Evolutionary conservation across 495 filamentous ascomycete species (phyloP), one percentile per base, ranked within the genome.

Genomic region (Aspergillus cavernicola): DNA sequence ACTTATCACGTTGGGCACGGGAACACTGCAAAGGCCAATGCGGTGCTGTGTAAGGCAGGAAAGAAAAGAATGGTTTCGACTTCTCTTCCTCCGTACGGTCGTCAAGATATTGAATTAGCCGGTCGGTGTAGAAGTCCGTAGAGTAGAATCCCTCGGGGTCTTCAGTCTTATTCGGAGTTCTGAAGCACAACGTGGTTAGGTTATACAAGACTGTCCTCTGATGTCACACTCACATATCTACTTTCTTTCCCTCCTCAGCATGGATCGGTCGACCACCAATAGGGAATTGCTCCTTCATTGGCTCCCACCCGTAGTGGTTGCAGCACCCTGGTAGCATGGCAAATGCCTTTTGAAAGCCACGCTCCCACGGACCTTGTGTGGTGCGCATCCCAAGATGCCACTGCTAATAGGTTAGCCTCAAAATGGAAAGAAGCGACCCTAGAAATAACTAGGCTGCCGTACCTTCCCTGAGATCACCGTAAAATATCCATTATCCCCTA

Each of bases 391-490:
- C 75, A 10, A 80, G 59, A 62, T 82, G 78, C 61, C 61, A 52
- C 45, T 60, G 13, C 5, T 19, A 5, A 36, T 22, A 9, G 8
- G 38, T 41, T 7, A 41, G 20, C 38, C 6, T 28, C 9, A 38
- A 3, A 39, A 7, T 15, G 11, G 10, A 39, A 19, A 39, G 15
- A 19, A n/a, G n/a, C n/a, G n/a, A n/a, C n/a, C n/a, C n/a, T n/a
- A n/a, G n/a, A n/a, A n/a, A n/a, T n/a, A n/a, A n/a, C n/a, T n/a
- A 13, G 16, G n/a, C 3, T 49, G 9, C 24, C 48, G 24, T 43
- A 63, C 76, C 74, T 82, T 82, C 0, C 79, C 79, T 12, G 72
- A 68, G 64, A 81, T 75, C n/a, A 75, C 29, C 2, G 80, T 83
- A 15, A 66, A 64, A 52, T 83, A 83, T 11, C 80, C 80, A 18